phyloP scores from a whole-genome alignment of 768 basidiomycete genomes.

The Kwoniella pini region DNA sequence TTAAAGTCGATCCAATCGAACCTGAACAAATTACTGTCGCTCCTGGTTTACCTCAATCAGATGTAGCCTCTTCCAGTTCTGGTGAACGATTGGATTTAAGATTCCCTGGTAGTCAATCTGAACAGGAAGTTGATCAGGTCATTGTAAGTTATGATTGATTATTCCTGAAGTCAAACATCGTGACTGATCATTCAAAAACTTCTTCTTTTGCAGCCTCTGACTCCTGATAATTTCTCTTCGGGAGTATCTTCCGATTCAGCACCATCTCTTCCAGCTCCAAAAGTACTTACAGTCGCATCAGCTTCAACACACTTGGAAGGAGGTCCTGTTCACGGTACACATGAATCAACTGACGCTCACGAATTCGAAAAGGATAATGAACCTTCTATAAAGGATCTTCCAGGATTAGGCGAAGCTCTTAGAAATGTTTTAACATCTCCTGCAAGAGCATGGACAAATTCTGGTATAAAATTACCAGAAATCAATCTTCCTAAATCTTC shows the following conservation, averaged over 20 bases:
- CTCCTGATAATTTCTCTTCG: conserved; percentile 64
- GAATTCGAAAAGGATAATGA: conserved; percentile 19
- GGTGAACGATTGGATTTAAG: conserved; percentile 31
- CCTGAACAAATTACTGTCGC: conserved; percentile 39
- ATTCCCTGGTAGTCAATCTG: conserved; percentile 32
- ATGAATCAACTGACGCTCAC: conserved; percentile 39
- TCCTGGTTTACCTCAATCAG: conserved; percentile 49
- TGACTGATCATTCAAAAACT: too few relatives aligned
- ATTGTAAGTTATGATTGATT: conserved; percentile 50
- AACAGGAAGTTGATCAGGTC: conserved; percentile 40
- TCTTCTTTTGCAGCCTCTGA: conserved; percentile 59
- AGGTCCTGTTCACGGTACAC: conserved; percentile 59
- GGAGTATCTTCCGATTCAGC: conserved; percentile 14
- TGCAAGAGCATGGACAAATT: conserved; percentile 30
- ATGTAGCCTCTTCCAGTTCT: conserved; percentile 5
- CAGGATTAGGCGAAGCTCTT: conserved; percentile 37
- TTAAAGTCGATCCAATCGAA: conserved; percentile 24
- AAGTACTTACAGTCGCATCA: conserved; percentile 61
- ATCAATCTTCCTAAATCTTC: conserved; percentile 28
- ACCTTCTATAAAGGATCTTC: conserved; percentile 23
- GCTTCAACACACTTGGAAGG: conserved; percentile 59
- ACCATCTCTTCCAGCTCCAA: conserved; percentile 54
- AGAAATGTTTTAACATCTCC: conserved; percentile 18
- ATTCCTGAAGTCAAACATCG: too few relatives aligned
- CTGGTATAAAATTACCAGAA: conserved; percentile 35